Evolutionary conservation across 2,329 filamentous ascomycete genomes (phyloP).

Genomic region (Fusarium sp.): DNA sequence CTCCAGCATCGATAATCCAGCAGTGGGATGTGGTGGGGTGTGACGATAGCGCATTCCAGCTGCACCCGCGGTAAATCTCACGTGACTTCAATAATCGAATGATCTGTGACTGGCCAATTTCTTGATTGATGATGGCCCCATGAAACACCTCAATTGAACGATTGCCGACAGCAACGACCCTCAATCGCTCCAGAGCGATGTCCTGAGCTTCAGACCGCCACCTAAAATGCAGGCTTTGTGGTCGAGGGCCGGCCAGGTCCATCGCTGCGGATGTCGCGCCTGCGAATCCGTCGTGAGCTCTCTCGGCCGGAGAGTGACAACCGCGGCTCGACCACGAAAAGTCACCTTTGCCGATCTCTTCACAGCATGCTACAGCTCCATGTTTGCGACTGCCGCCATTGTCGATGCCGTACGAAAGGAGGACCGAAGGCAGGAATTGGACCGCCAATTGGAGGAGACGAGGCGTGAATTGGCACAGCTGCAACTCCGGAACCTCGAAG

Average conservation of each 20-base stretch:
- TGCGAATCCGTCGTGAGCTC: constrained; percentile 62
- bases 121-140: constrained; percentile 18
- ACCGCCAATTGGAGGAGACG: constrained; percentile 66
- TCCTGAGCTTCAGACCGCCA: constrained; percentile 12
- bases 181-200: constrained; percentile 37
- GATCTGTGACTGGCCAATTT: constrained; percentile 40
- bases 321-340: constrained; percentile 58
- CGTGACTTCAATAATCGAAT: constrained; percentile 42
- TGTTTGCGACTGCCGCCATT: constrained; percentile 71
- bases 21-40: constrained; percentile 39
- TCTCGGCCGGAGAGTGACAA: constrained; percentile 61
- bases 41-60: constrained; percentile 33
- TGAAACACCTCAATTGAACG: constrained; percentile 40
- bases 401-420: constrained; percentile 69
- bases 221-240: constrained; percentile 73
- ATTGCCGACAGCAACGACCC: constrained; percentile 13
- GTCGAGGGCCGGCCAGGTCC: constrained; percentile 72
- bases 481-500: constrained; percentile 43
- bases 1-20: neutral
- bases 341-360: constrained; percentile 63
- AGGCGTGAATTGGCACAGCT: constrained; percentile 56
- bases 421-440: constrained; percentile 66
- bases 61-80: constrained; percentile 2
- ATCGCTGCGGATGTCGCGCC: constrained; percentile 70
- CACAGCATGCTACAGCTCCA: constrained; percentile 74